Base-by-base conservation (phyloP, 2,329 filamentous ascomycete species). In the Beauveria sp. region DNA sequence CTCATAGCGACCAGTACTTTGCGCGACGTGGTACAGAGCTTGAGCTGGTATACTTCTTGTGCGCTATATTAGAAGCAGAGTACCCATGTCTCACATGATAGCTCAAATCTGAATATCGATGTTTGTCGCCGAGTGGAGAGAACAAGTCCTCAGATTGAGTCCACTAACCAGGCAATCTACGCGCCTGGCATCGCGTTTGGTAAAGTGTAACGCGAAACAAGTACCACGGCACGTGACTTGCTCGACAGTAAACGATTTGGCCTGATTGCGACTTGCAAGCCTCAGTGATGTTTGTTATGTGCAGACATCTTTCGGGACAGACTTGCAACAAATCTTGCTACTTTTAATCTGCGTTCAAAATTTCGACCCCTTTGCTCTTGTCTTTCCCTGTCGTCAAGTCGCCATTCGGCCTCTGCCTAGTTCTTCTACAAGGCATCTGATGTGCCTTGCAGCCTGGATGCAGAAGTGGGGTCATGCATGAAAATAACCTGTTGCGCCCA, bases 1-100 rank as follows among this genome's bases (percentile, higher is more conserved):
- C 83, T 79, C 82, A 83, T 83, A 51, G 51, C 67, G 57, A 58
- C 38, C 49, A 64, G 48, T 22, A 18, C 14, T 46, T 43, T 18
- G 24, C 20, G 57, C 48, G 38, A n/a, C 5, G 48, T 16, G 22
- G 45, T 22, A 46, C 22, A 31, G 40, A 10, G 22, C 12, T 12
- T 59, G 43, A 60, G 49, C 18, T 28, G 34, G 14, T 38, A 38
- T 12, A 26, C 3, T 40, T 59, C 3, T 51, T 26, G 10, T 38
- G 45, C 38, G 12, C 40, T 60, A 60, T 4, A 18, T 52, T 14
- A 8, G n/a, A 8, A 4, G n/a, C 8, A 24, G 18, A 34, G 18
- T 38, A 24, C 12, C 7, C 31, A 52, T 55, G 5, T 9, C 50
- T 55, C 57, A 55, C 43, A 55, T 50, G 3, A 43, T 61, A 48